Evolutionary conservation across 1,284 basidiomycete species (phyloP), one percentile per base, ranked within the genome.

Genomic region (Thelephora terrestris): DNA sequence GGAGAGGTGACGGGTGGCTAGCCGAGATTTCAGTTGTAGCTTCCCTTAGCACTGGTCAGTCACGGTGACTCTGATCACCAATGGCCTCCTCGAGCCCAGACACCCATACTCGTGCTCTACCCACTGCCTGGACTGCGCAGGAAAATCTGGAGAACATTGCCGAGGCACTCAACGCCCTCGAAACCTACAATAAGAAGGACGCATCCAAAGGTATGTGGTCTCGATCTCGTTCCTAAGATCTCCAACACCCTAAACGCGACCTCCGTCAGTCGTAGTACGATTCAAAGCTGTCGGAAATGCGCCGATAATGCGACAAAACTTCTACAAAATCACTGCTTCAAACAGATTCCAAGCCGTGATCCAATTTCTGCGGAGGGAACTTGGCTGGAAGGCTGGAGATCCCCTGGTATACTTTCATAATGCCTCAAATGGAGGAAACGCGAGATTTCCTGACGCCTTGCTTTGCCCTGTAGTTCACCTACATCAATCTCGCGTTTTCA

Each of bases 201-300:
- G 70, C 79, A 0, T 76, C 77, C 45, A 93, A 93, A 73, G 82
- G 89, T 89, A 47, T 48, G 74, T 59, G 5, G 20, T 17, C 29
- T 43, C 7, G 36, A 47, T 27, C 34, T 12, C 5, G 29, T 34
- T 20, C 7, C 43, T 14, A 17, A 25, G 2, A 4, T 27, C 36
- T 24, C 20, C 42, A 16, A 43, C 21, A 25, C 10, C 20, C 35
- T 14, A 20, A 34, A 29, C 16, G n/a, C 38, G 10, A 18, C 6
- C 29, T 12, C 17, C 7, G 35, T 32, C 63, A 97, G 94, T 98
- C 48, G 87, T 98, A 50, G 92, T 99, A 7, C 83, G 92, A 36
- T 99, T 98, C 80, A 97, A 96, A 63, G 93, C 94, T 1, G 91
- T 96, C n/a, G 95, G 95, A 39, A 94, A 94, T 56, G 94, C 94